Base-by-base conservation (phyloP, 169 alveolate species). In the Eimeria zaria region DNA sequence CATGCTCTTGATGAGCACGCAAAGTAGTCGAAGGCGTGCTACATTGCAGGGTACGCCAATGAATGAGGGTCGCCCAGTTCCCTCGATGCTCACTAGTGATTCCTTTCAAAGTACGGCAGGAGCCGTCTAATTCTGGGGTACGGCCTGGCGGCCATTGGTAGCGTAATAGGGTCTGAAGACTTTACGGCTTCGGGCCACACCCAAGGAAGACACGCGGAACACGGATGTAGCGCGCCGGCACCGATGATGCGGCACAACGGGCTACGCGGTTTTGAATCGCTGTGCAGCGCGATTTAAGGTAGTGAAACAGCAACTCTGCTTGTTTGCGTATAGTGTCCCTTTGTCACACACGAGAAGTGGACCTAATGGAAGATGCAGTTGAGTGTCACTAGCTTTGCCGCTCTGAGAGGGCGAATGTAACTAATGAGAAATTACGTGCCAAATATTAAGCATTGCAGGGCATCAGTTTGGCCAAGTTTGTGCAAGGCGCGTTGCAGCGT, bases 201-300 rank as follows among this genome's bases (percentile, higher is more conserved):
- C n/a, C n/a, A 16, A 71, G 30, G 11, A 11, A 33, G 81, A 39
- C 9, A 33, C 30, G 24, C 27, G 81, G 53, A 33, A 71, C n/a
- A 4, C 81, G 30, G 36, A 71, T 71, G 81, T 71, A 71, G 81
- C 36, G 81, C 51, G 20, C 76, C 16, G 24, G 76, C 76, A 39
- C 81, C 53, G 51, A 71, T 67, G 76, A 12, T 51, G 53, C 81
- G 9, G 81, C 81, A 9, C 81, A 71, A 18, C 81, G 53, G 53
- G 81, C 30, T 7, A 30, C 53, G 53, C 53, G 81, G 81, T n/a
- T 33, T 71, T 71, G 30, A 71, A 27, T 16, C 36, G 53, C 4
- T 71, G 11, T 71, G 81, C 53, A 36, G 81, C 53, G 33, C 81
- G 53, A 9, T 36, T 18, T 71, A 39, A n/a, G 81, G 51, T 20